Evolutionary conservation across 345 rosid species (phyloP), one percentile per base, ranked within the genome.

Genomic region (Limnanthes douglasii): DNA sequence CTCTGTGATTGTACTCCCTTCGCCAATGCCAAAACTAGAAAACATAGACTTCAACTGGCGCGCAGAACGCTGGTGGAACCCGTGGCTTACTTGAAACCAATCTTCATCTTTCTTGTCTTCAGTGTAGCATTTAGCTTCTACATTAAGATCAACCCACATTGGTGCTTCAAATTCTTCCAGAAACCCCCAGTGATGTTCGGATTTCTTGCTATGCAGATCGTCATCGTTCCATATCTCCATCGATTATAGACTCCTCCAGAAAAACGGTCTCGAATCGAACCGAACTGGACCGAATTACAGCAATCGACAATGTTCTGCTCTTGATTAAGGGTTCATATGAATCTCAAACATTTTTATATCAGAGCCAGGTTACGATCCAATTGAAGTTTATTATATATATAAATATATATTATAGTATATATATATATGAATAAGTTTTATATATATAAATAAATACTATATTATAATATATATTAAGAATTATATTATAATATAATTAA

Each of bases 1-100:
- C n/a, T n/a, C n/a, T n/a, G n/a, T n/a, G n/a, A n/a, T n/a, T n/a
- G n/a, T n/a, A n/a, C n/a, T n/a, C n/a, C n/a, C n/a, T n/a, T n/a
- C n/a, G n/a, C n/a, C n/a, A n/a, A n/a, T n/a, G n/a, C n/a, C n/a
- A n/a, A n/a, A n/a, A n/a, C n/a, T n/a, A n/a, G n/a, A n/a, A n/a
- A n/a, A n/a, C n/a, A n/a, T n/a, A n/a, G n/a, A n/a, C n/a, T n/a
- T n/a, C n/a, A n/a, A n/a, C n/a, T n/a, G n/a, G n/a, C n/a, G n/a
- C n/a, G n/a, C n/a, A n/a, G n/a, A n/a, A n/a, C n/a, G n/a, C n/a
- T n/a, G n/a, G n/a, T n/a, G n/a, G n/a, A n/a, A n/a, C n/a, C n/a
- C n/a, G n/a, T n/a, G n/a, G n/a, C n/a, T n/a, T n/a, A n/a, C n/a
- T 25, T 28, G 34, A 52, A 76, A 76, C 81, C 81, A 72, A 27